Base-by-base conservation (phyloP, 257 asterid species). In the Fraxinus anomala region DNA sequence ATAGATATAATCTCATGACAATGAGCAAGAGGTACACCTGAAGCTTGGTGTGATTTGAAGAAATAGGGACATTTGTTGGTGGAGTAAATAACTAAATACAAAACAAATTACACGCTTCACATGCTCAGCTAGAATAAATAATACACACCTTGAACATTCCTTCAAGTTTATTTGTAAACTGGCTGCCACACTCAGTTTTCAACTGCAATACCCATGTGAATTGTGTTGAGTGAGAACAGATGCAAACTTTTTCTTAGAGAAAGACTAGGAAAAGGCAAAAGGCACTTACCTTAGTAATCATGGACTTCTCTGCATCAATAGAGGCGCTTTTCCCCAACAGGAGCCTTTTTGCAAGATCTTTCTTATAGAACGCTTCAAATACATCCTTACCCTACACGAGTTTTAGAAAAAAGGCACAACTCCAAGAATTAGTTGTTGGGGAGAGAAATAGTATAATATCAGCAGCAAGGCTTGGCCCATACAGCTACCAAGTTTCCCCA, bases 181-280 rank as follows among this genome's bases (percentile, higher is more conserved):
- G 99, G 87, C 99, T 95, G 74, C 99, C 99, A 31, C 99, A 95
- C 88, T 95, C 99, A 0, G 98, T 95, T 85, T 95, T 95, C 80
- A 95, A 86, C 99, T 95, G 93, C 86, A 87, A 88, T 59, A 68
- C 82, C 77, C 78, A 80, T 51, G 17, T 74, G n/a, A 54, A 61
- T 37, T 49, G 77, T 65, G 80, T 80, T 26, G 79, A n/a, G 74
- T 72, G 78, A 67, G 36, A 30, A 59, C 54, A 61, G 37, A 81
- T 30, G 72, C 31, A 77, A 65, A 77, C 42, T 40, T 24, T 49
- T 42, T 67, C 51, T 34, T 44, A 77, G 36, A 73, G 61, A 33
- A 47, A 30, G n/a, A 72, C 16, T 56, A 5, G 12, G 40, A 76
- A 30, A 77, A 77, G 66, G 42, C 39, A 2, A 42, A 42, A 47